Evolutionary conservation across 108 stramenopile species (phyloP).

Genomic region (Cyclotella baltica): DNA sequence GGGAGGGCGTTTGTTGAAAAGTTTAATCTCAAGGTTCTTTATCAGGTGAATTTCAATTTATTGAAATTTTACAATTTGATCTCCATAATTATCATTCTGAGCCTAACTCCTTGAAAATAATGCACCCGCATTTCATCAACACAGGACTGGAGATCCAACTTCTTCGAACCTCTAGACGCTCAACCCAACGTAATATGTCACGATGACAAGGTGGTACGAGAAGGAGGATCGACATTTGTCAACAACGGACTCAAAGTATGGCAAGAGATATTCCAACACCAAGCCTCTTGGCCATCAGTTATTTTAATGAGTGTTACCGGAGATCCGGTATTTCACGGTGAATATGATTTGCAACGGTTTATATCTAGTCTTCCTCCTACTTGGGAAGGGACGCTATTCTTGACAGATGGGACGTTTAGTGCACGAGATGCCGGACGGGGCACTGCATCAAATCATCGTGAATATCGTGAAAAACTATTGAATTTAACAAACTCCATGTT

Average conservation of each 20-base stretch:
- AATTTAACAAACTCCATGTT: slow-evolving; percentile 6
- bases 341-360: slow-evolving; percentile 22
- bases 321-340: slow-evolving; percentile 10
- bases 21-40: slow-evolving; percentile 37
- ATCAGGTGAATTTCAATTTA: too few relatives aligned
- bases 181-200: slow-evolving; percentile 32
- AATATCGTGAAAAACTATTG: slow-evolving; percentile 1
- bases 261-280: slow-evolving; percentile 43
- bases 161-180: slow-evolving; percentile 20
- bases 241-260: slow-evolving; percentile 32
- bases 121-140: too few relatives aligned
- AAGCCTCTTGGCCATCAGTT: slow-evolving; percentile 37
- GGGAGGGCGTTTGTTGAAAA: slow-evolving; percentile 31
- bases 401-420: slow-evolving; percentile 29
- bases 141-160: slow-evolving; percentile 33
- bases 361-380: background rate
- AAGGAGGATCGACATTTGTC: slow-evolving; percentile 16
- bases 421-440: slow-evolving; percentile 19
- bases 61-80: too few relatives aligned
- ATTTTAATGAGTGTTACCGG: slow-evolving; percentile 25
- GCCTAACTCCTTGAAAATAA: too few relatives aligned
- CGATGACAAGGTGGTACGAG: slow-evolving; percentile 39
- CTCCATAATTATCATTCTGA: too few relatives aligned
- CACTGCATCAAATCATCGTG: slow-evolving; percentile 5
- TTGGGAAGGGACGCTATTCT: slow-evolving; percentile 42